These are phyloP conservation scores for Helotiales sp. DNA, from an alignment of 2,329 filamentous ascomycete species.

Conservation along the genomic window DNA sequence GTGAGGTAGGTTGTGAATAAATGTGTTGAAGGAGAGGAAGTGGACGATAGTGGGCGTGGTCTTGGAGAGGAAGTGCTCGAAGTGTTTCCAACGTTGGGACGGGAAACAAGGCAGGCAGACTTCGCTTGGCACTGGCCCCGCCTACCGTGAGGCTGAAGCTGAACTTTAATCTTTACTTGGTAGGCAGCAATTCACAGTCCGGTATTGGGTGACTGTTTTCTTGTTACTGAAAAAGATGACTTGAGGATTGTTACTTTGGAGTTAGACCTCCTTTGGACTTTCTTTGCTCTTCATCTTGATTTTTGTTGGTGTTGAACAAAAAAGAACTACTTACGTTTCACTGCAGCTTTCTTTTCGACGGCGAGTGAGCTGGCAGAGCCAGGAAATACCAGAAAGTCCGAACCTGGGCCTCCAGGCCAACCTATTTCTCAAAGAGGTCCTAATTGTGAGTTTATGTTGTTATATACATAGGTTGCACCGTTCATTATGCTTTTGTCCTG, in stretches of 20 bases:
- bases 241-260: not conserved
- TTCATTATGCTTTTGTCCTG: no score
- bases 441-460: no score
- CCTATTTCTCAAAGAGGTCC: no score
- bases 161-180: not conserved
- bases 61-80: not conserved
- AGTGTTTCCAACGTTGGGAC: not conserved
- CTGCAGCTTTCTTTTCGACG: not conserved
- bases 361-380: not conserved
- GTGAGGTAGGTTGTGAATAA: constrained; percentile 4
- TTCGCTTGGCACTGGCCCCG: not conserved
- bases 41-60: not conserved
- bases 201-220: not conserved
- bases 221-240: not conserved
- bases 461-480: no score
- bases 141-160: constrained; percentile 6
- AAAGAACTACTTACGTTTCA: not conserved
- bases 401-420: not conserved
- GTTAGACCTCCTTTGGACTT: not conserved
- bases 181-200: not conserved
- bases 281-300: not conserved
- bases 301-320: not conserved
- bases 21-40: constrained; percentile 1
- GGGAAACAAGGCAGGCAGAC: constrained; percentile 1
- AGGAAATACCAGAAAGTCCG: not conserved